Evolutionary conservation across 2,329 filamentous ascomycete species (phyloP).

Genomic region (Calonectria montana): DNA sequence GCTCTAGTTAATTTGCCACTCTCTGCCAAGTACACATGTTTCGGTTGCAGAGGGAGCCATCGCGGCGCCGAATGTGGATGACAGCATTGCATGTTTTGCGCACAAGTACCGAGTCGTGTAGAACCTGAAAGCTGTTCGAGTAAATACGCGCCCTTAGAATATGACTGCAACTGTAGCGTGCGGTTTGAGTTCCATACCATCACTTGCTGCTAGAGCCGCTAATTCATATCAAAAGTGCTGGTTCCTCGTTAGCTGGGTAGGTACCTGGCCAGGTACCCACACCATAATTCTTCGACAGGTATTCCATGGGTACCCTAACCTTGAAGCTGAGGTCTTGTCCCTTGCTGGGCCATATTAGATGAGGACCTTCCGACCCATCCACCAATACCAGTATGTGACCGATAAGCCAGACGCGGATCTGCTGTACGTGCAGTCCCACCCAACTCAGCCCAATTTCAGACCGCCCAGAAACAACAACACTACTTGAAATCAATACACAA

Average conservation of each 20-base stretch:
- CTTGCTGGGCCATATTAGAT: neutral
- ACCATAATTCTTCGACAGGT: neutral
- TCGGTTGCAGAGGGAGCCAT: neutral
- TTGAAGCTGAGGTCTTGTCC: neutral
- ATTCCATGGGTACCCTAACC: neutral
- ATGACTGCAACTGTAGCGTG: neutral
- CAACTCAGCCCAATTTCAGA: slow-evolving; percentile 24
- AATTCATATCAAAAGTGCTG: neutral
- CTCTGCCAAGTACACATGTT: neutral
- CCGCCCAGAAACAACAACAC: slow-evolving; percentile 19
- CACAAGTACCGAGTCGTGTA: neutral
- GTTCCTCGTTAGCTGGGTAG: neutral
- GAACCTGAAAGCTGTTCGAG: neutral
- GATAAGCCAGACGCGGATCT: slow-evolving; percentile 1
- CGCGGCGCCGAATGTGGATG: neutral
- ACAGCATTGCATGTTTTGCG: neutral
- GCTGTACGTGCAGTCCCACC: slow-evolving; percentile 19
- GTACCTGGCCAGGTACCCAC: neutral
- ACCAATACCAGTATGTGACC: neutral
- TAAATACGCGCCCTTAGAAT: neutral
- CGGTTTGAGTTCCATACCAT: neutral
- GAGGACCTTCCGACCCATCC: neutral
- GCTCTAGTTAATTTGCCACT: neutral
- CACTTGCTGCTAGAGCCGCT: neutral
- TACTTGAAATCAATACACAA: neutral